Conservation (phyloP, 2,329 filamentous ascomycete species). For the Fusarium napiforme region DNA sequence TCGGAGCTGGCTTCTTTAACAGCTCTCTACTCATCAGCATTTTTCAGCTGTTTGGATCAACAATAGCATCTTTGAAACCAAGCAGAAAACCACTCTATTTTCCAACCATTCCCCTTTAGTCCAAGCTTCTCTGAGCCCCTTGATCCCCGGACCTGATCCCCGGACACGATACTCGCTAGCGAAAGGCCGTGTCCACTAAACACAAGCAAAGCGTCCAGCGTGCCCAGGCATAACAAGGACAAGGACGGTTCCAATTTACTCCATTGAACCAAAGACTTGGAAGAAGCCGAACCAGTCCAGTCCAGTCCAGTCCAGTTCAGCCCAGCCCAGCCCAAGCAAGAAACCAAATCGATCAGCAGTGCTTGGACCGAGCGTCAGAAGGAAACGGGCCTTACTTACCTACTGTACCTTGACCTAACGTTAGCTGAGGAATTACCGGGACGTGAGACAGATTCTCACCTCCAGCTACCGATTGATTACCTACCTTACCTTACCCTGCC, state of each 20-base stretch:
- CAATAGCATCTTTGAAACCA: constrained; percentile 23
- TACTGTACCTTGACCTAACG: not conserved
- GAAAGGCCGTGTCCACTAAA: constrained; percentile 33
- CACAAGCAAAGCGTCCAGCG: constrained; percentile 26
- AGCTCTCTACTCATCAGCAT: not conserved
- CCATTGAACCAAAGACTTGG: constrained; percentile 39
- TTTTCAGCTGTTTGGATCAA: not conserved
- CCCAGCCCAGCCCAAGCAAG: constrained; percentile 4
- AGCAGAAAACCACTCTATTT: constrained; percentile 21
- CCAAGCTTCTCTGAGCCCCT: constrained; percentile 41
- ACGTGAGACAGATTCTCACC: constrained; percentile 4
- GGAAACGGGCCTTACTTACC: not conserved
- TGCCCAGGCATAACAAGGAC: constrained; percentile 28
- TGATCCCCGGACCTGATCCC: constrained; percentile 38
- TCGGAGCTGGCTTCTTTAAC: not conserved
- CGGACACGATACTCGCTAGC: constrained; percentile 28
- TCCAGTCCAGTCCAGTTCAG: not conserved
- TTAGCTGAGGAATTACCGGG: constrained; percentile 5
- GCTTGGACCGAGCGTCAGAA: constrained; percentile 16
- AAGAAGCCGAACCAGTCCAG: constrained; percentile 17
- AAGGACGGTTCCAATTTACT: constrained; percentile 34
- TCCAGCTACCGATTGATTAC: not conserved
- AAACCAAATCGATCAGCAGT: constrained; percentile 28
- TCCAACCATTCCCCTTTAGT: constrained; percentile 34
- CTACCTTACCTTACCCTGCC: constrained; percentile 6